Base-by-base conservation (phyloP, 495 filamentous ascomycete species). In the Bacidia gigantensis region DNA sequence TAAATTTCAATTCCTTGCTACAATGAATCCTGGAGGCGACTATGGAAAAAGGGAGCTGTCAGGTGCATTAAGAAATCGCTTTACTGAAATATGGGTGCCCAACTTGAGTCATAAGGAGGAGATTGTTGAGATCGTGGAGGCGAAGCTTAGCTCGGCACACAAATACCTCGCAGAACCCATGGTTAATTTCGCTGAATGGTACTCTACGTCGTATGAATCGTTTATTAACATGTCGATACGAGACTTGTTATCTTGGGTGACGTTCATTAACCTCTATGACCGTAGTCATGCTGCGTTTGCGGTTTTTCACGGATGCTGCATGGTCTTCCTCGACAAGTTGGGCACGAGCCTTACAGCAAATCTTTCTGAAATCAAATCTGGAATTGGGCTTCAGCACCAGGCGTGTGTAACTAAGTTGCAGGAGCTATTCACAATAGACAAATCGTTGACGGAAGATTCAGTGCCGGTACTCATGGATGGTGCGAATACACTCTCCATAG, bases 11-110 rank as follows among this genome's bases (percentile, higher is more conserved):
- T 95, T 97, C 61, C 71, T 97, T 44, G 90, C 93, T 14, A 99
- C 93, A 2, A 99, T 99, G 93, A 99, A 99, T 57, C 93, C 93
- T 9, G 93, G 92, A 35, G 93, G 93, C 50, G 93, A 99, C 60
- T 97, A 95, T 64, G 93, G 93, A 51, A 99, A 99, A 63, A 83
- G 84, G 57, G 93, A 99, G 64, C 80, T 99, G 43, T 97, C 93
- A 2, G 89, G 90, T 3, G 93, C 93, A 22, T 72, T 99, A 49
- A 78, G 93, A 22, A 97, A 99, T 63, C 83, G 93, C 39, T 96
- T 99, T 69, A 99, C 93, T 0, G 93, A 99, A 63, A 94, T 99
- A 20, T 99, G 93, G 93, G 93, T 95, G 0, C 88, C 92, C 2
- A 72, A 88, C 2, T 69, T 73, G 42, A 84, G 85, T 0, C 86